A percentile compares a stretch with the other conserved stretches of the same genome.
These are phyloP conservation scores for Boeremia lycopersici DNA, from an alignment of 2,329 filamentous ascomycete genomes.

Conservation along the genomic window DNA sequence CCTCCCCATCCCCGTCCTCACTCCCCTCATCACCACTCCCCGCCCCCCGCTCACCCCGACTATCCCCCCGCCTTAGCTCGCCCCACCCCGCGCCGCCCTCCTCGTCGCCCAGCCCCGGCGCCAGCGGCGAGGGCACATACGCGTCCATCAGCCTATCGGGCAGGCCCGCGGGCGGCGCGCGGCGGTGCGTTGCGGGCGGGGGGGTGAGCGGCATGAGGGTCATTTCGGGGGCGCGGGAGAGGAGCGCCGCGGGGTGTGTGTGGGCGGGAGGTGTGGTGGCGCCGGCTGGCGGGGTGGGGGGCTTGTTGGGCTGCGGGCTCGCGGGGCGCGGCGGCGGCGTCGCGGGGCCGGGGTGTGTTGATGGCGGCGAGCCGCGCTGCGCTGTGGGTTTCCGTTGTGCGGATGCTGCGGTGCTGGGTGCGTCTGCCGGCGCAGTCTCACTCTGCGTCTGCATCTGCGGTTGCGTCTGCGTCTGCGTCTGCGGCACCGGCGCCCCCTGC, in stretches of 20 bases:
- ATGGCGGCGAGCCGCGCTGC: too few species aligned
- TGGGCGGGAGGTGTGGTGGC: conserved; percentile 11
- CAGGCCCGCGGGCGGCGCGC: conserved; percentile 29
- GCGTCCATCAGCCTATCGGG: conserved; percentile 45
- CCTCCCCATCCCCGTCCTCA: conserved; percentile 7
- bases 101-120: conserved; percentile 21
- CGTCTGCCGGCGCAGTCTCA: too few species aligned
- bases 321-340: not conserved
- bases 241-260: conserved; percentile 7
- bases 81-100: conserved; percentile 44
- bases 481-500: conserved; percentile 30
- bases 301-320: not conserved
- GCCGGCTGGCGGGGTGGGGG: conserved; percentile 10
- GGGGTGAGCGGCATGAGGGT: conserved; percentile 42
- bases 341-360: too few species aligned
- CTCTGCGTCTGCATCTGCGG: not conserved
- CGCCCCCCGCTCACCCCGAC: conserved; percentile 9
- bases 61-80: conserved; percentile 37
- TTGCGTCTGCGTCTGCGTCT: conserved; percentile 25
- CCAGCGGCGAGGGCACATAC: conserved; percentile 35
- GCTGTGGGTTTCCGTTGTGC: too few species aligned
- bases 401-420: too few species aligned
- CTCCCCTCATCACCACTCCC: conserved; percentile 28
- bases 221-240: conserved; percentile 35
- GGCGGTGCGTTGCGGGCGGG: conserved; percentile 21